Evolutionary conservation across 1,284 basidiomycete genomes (phyloP).

Genomic region (Puccinia coronata): DNA sequence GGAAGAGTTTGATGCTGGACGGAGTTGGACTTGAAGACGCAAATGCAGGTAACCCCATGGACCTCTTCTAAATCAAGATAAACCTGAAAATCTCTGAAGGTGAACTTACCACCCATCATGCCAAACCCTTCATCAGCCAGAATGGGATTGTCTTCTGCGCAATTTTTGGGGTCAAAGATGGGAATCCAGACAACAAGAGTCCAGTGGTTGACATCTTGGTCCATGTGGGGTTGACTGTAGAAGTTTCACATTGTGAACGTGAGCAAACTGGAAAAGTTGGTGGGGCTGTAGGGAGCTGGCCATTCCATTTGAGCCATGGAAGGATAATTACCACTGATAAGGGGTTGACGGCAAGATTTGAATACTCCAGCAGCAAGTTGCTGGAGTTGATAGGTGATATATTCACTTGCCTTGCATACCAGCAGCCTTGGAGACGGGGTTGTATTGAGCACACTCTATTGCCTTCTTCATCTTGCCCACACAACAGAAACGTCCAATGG

Average conservation of each 20-base stretch:
- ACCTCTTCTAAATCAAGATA: constrained; percentile 16
- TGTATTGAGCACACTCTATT: neutral
- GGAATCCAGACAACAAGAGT: neutral
- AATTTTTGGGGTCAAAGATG: neutral
- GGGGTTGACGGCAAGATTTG: neutral
- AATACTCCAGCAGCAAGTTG: neutral
- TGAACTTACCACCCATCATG: constrained; percentile 16
- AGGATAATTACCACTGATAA: neutral
- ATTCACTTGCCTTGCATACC: no score
- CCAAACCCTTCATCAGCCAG: neutral
- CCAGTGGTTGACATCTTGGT: neutral
- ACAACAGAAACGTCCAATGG: no score
- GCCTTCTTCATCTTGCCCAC: neutral
- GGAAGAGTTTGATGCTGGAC: neutral
- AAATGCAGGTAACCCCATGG: neutral
- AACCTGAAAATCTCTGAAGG: constrained; percentile 7
- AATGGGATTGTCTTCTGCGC: neutral
- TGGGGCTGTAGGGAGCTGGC: neutral
- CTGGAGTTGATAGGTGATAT: neutral
- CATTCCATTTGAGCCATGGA: constrained; percentile 2
- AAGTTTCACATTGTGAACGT: constrained; percentile 8
- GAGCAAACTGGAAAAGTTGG: neutral
- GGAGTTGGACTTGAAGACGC: neutral
- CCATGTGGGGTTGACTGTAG: neutral
- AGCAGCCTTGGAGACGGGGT: no score